These are phyloP conservation scores for Stemphylium beticola DNA, from an alignment of 2,329 filamentous ascomycete species.

Conservation along the genomic window DNA sequence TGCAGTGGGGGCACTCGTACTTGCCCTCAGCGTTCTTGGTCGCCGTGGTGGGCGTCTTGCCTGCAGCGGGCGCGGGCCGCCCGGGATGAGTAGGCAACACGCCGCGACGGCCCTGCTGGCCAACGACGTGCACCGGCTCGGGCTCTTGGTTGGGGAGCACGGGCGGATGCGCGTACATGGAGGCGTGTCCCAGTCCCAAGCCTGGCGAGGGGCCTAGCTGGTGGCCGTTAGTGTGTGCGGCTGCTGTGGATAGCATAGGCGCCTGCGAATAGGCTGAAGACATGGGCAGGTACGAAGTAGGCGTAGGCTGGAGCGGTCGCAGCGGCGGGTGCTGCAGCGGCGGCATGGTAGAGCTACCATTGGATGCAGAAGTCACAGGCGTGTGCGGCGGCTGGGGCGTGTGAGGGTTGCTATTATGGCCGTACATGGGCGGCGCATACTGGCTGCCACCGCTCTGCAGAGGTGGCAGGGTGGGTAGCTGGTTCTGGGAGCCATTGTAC, in stretches of 20 bases:
- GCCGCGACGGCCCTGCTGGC: slow-evolving; percentile 89
- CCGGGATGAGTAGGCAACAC: slow-evolving; percentile 91
- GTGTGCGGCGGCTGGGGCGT: slow-evolving; percentile 47
- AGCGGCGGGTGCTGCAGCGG: slow-evolving; percentile 48
- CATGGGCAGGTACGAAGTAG: slow-evolving; percentile 42
- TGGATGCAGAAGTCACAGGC: slow-evolving; percentile 41
- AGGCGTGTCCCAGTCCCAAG: slow-evolving; percentile 45
- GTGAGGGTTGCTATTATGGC: slow-evolving; percentile 48
- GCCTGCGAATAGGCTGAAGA: slow-evolving; percentile 46
- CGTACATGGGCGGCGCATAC: slow-evolving; percentile 40
- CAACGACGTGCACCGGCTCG: slow-evolving; percentile 88
- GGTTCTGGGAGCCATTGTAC: slow-evolving; percentile 39
- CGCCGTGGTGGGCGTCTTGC: slow-evolving; percentile 84
- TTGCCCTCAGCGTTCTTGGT: slow-evolving; percentile 97
- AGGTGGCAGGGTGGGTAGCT: slow-evolving; percentile 45
- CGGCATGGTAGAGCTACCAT: slow-evolving; percentile 40
- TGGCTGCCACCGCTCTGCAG: slow-evolving; percentile 38
- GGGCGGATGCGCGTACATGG: slow-evolving; percentile 47
- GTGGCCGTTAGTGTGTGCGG: slow-evolving; percentile 43
- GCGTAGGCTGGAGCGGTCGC: slow-evolving; percentile 47
- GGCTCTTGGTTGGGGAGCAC: slow-evolving; percentile 52
- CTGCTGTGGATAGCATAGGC: slow-evolving; percentile 41
- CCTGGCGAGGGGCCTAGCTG: slow-evolving; percentile 48
- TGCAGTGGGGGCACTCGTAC: slow-evolving; percentile 97
- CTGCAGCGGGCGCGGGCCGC: slow-evolving; percentile 76